Base-by-base conservation (phyloP, 345 rosid genomes). In the Pugionium dolabratum region DNA sequence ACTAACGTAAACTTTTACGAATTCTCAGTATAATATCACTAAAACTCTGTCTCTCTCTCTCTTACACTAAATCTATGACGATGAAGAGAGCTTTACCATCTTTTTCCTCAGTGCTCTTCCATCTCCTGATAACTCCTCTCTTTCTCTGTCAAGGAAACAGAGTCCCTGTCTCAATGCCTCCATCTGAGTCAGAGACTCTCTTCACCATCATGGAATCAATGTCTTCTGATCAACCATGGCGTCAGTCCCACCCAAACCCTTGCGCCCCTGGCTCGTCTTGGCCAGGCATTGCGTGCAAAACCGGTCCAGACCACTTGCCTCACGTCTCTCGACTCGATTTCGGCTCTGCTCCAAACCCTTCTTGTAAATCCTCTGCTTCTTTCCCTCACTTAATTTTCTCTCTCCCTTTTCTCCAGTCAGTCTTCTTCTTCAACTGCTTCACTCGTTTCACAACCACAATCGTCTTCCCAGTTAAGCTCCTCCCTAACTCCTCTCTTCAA, bases 261-360 rank as follows among this genome's bases (percentile, higher is more conserved):
- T 91, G 98, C 45, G 49, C 76, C 31, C 79, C 93, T 55, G 82
- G 74, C 65, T 83, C 87, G 0, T 56, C 86, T 51, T 92, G 98
- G 96, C 85, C 81, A 43, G 98, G 98, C 8, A 66, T 92, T 29
- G 92, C 87, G 61, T 89, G 96, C 73, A 83, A 75, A 72, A 75
- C 79, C 4, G 98, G 86, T 41, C 53, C 69, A 27, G 98, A 85
- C 62, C 81, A 76, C 29, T 71, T 67, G 64, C 69, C 80, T 6
- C 96, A 92, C 72, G 95, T 89, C 74, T 83, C 95, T 2, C 67
- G 92, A 61, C 96, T 92, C 48, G 89, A 89, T 59, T 92, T 89
- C 48, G 98, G 98, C 28, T 73, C 82, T 7, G 32, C 49, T 4
- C 92, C 95, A 3, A 80, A 84, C 77, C 96, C 96, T 31, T 74